phyloP scores from a whole-genome alignment of 2,329 filamentous ascomycete species.

The Colletotrichum echinochloae region DNA sequence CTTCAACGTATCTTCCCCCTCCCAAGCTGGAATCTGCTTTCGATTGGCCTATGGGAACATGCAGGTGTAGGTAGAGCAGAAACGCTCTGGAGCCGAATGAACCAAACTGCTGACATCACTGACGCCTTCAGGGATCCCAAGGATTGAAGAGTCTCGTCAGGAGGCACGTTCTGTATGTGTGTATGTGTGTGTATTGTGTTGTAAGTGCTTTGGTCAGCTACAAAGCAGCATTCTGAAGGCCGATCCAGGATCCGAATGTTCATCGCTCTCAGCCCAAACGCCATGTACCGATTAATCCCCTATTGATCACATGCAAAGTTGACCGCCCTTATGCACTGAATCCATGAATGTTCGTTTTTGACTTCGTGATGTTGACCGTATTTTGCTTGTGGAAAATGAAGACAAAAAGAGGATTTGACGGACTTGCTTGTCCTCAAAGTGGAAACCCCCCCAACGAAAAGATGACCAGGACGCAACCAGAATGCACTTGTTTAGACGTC shows the following conservation, averaged over 20 bases:
- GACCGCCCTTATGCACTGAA: constrained; percentile 42
- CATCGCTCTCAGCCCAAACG: constrained; percentile 40
- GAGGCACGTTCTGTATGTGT: constrained; percentile 20
- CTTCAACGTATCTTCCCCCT: not conserved
- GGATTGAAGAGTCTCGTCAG: constrained; percentile 20
- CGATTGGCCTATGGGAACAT: not conserved
- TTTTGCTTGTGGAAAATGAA: constrained; percentile 26
- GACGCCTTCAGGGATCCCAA: not conserved
- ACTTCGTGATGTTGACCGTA: constrained; percentile 35
- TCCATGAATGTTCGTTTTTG: constrained; percentile 41
- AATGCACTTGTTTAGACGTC: constrained; percentile 64
- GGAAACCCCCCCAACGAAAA: constrained; percentile 13
- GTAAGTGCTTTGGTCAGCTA: constrained; percentile 33
- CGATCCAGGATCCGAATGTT: constrained; percentile 35
- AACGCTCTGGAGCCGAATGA: constrained; percentile 7
- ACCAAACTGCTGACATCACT: constrained; percentile 7
- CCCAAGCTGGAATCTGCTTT: not conserved
- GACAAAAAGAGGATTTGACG: constrained; percentile 15
- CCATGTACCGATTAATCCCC: constrained; percentile 39
- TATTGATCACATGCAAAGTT: constrained; percentile 40
- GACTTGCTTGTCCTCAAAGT: constrained; percentile 32
- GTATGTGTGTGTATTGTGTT: constrained; percentile 1
- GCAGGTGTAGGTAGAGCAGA: constrained; percentile 14
- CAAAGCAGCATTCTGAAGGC: constrained; percentile 37
- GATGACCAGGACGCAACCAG: constrained; percentile 1